A percentile compares a stretch with the other conserved stretches of the same genome.
Conservation (phyloP, 352 stramenopile species). For the Globisporangium spinosum region DNA sequence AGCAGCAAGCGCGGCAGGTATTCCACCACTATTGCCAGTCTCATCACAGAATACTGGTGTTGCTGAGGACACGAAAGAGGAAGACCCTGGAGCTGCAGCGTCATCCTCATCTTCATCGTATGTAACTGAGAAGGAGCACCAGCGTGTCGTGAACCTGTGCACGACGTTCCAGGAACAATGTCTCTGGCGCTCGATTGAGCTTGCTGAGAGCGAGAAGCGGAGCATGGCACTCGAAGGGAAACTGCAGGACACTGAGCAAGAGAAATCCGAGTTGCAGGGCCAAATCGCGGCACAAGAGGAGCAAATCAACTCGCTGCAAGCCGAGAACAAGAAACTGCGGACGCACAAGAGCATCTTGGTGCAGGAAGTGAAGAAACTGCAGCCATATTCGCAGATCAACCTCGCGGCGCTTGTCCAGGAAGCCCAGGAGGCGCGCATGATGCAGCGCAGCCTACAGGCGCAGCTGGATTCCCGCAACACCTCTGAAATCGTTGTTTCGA, state of each 20-base stretch:
- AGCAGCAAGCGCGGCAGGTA: background rate
- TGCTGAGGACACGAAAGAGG: background rate
- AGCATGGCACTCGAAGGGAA: conserved; percentile 23
- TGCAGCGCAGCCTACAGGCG: conserved; percentile 59
- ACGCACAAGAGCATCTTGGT: conserved; percentile 60
- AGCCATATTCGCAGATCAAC: conserved; percentile 67
- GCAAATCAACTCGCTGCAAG: conserved; percentile 17
- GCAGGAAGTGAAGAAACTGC: conserved; percentile 63
- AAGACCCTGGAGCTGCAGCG: background rate
- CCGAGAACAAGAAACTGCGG: conserved; percentile 38
- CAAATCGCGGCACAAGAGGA: conserved; percentile 11
- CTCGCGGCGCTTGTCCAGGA: conserved; percentile 58
- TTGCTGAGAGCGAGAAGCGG: conserved; percentile 52
- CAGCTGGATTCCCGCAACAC: conserved; percentile 29
- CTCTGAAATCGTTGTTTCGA: background rate
- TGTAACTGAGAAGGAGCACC: conserved; percentile 27
- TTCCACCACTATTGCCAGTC: background rate
- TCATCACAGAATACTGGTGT: background rate
- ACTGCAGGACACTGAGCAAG: conserved; percentile 10
- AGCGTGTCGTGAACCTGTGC: conserved; percentile 45
- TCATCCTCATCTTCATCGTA: too few species aligned
- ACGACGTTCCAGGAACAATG: conserved; percentile 74
- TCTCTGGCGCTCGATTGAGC: conserved; percentile 71
- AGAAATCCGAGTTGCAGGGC: conserved; percentile 15
- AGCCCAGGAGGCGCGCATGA: conserved; percentile 67